Conservation (phyloP, 148 eudicot species). For the Chenopodium formosanum region DNA sequence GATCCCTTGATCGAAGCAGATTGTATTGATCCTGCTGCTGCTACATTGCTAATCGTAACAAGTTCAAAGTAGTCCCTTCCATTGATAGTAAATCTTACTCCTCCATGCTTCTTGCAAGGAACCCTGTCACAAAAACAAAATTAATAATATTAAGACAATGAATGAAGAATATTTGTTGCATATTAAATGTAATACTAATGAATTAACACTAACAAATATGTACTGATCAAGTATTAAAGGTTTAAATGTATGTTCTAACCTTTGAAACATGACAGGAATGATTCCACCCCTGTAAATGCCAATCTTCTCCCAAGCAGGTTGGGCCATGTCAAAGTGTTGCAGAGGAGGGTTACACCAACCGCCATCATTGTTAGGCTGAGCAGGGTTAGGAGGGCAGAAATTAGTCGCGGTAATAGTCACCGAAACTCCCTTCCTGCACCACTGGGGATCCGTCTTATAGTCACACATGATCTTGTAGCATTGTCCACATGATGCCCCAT, state of each 20-base stretch:
- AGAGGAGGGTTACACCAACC: slow-evolving; percentile 34
- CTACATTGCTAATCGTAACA: slow-evolving; percentile 68
- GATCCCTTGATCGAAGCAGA: slow-evolving; percentile 72
- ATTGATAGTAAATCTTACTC: slow-evolving; percentile 72
- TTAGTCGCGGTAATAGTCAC: slow-evolving; percentile 82
- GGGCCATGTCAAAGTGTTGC: slow-evolving; percentile 98
- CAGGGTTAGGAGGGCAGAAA: slow-evolving; percentile 88
- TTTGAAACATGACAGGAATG: slow-evolving; percentile 70
- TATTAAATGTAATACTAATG: no score
- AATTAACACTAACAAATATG: no score
- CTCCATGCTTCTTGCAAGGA: slow-evolving; percentile 76
- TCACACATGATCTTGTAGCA: slow-evolving; percentile 82
- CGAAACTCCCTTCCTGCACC: slow-evolving; percentile 66
- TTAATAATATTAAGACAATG: background rate
- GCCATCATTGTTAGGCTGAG: slow-evolving; percentile 55
- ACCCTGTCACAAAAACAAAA: slow-evolving; percentile 42
- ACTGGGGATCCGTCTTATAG: slow-evolving; percentile 39
- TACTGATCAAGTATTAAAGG: no score
- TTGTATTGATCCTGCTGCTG: slow-evolving; percentile 64
- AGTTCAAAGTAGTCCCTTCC: slow-evolving; percentile 90
- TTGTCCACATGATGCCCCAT: slow-evolving; percentile 80
- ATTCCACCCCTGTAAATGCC: slow-evolving; percentile 83
- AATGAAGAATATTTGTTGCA: no score
- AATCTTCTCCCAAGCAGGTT: slow-evolving; percentile 95
- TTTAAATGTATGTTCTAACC: slow-evolving; percentile 36